Percentiles rank a stretch among this genome's conserved stretches.
Evolutionary conservation across 1,284 basidiomycete genomes (phyloP).

Genomic region (Ganoderma multipileum): DNA sequence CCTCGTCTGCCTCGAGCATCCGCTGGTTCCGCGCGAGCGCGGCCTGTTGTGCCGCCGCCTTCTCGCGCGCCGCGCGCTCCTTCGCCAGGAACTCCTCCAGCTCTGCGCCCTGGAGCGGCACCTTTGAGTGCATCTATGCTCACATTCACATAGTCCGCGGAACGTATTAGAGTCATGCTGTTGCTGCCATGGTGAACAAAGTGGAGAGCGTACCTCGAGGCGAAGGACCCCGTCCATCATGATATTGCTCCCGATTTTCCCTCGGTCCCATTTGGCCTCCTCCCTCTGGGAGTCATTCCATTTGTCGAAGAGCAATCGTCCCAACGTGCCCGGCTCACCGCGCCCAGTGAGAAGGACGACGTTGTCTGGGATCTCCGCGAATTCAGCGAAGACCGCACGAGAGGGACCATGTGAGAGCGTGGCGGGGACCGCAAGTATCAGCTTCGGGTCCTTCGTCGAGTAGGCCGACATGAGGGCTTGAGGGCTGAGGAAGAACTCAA

Average conservation of each 20-base stretch:
- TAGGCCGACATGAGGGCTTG: slow-evolving; percentile 84
- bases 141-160: background rate
- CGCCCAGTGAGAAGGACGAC: slow-evolving; percentile 84
- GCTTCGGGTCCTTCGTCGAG: slow-evolving; percentile 87
- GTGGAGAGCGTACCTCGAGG: slow-evolving; percentile 60
- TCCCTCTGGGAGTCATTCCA: slow-evolving; percentile 86
- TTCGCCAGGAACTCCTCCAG: slow-evolving; percentile 83
- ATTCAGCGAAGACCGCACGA: slow-evolving; percentile 83
- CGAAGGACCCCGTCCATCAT: slow-evolving; percentile 76
- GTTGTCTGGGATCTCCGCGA: slow-evolving; percentile 83
- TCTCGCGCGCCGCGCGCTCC: slow-evolving; percentile 84
- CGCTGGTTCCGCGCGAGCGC: slow-evolving; percentile 84
- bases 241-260: slow-evolving; percentile 85
- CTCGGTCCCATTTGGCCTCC: slow-evolving; percentile 86
- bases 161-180: background rate
- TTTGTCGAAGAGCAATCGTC: slow-evolving; percentile 80
- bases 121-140: slow-evolving; percentile 85
- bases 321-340: slow-evolving; percentile 83
- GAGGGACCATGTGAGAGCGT: slow-evolving; percentile 95
- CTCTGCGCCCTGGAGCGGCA: slow-evolving; percentile 87
- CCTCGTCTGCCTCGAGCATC: slow-evolving; percentile 91
- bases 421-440: slow-evolving; percentile 92
- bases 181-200: background rate
- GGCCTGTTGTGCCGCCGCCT: slow-evolving; percentile 87
- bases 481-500: slow-evolving; percentile 89